Percentiles rank a stretch among this genome's conserved stretches.
Evolutionary conservation across 768 basidiomycete genomes (phyloP).

Genomic region (Boletus rubropictus): DNA sequence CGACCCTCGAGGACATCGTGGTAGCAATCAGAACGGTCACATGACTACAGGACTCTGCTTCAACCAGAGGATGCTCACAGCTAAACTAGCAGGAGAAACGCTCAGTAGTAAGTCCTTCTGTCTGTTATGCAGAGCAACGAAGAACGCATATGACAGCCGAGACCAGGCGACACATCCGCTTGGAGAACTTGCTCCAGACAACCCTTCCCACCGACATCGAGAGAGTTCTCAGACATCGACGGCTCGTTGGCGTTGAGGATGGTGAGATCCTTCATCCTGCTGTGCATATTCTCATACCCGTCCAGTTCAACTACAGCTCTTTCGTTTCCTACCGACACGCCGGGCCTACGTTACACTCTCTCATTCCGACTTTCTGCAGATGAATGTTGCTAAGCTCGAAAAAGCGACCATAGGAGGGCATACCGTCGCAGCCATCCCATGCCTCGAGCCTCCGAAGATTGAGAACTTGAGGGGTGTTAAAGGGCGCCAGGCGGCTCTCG

Average conservation of each 20-base stretch:
- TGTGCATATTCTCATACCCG: slow-evolving; percentile 7
- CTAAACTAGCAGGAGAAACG: slow-evolving; percentile 7
- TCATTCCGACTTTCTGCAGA: slow-evolving; percentile 38
- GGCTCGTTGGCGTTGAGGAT: slow-evolving; percentile 43
- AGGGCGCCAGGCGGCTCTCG: slow-evolving; percentile 36
- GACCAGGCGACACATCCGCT: slow-evolving; percentile 38
- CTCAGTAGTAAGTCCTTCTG: slow-evolving; percentile 12
- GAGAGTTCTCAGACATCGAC: slow-evolving; percentile 36
- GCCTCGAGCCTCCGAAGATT: slow-evolving; percentile 20
- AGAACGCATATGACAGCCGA: slow-evolving; percentile 14
- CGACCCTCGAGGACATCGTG: slow-evolving; percentile 52
- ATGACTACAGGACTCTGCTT: slow-evolving; percentile 14
- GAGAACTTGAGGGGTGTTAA: slow-evolving; percentile 34
- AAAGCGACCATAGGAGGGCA: slow-evolving; percentile 44
- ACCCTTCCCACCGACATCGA: slow-evolving; percentile 53
- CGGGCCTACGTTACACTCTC: slow-evolving; percentile 53
- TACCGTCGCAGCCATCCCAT: slow-evolving; percentile 34
- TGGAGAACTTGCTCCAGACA: slow-evolving; percentile 47
- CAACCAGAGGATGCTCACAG: slow-evolving; percentile 14
- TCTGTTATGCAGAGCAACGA: background rate
- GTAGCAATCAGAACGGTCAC: slow-evolving; percentile 27
- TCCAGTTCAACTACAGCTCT: slow-evolving; percentile 55
- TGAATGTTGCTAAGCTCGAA: slow-evolving; percentile 39
- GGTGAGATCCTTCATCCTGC: slow-evolving; percentile 13
- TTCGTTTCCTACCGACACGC: slow-evolving; percentile 54